A percentile compares a stretch with the other conserved stretches of the same genome.
Evolutionary conservation across 2,329 filamentous ascomycete species (phyloP).

Genomic region (Ophiocordyceps camponoti-saundersi): DNA sequence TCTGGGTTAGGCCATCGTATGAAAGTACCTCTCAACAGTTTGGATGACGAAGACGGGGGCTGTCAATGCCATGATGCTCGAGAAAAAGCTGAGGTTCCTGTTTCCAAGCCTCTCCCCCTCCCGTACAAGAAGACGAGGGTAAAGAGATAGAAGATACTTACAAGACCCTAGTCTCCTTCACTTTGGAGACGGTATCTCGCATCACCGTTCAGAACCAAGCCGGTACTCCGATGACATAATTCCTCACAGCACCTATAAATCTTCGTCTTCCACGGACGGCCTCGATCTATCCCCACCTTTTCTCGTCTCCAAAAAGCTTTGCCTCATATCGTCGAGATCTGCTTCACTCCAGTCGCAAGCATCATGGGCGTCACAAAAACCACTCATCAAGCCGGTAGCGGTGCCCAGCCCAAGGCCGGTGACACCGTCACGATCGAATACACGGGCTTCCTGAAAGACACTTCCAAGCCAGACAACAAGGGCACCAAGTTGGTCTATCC

Average conservation of each 20-base stretch:
- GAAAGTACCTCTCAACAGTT: neutral
- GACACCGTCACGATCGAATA: conserved; percentile 79
- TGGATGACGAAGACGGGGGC: neutral
- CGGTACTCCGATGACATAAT: neutral
- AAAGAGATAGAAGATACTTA: neutral
- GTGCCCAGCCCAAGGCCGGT: conserved; percentile 42
- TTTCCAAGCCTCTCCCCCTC: no score
- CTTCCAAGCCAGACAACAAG: conserved; percentile 40
- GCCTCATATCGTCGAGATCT: neutral
- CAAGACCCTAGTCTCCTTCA: neutral
- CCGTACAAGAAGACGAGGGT: no score
- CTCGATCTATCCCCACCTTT: neutral
- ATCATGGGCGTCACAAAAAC: conserved; percentile 63
- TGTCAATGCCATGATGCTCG: no score
- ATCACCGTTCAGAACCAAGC: neutral
- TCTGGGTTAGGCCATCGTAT: neutral
- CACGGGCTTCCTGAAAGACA: conserved; percentile 71
- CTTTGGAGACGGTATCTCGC: neutral
- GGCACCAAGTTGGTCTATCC: conserved; percentile 49
- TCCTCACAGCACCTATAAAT: neutral
- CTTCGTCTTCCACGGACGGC: neutral
- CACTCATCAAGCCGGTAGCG: conserved; percentile 42
- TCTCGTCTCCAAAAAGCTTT: neutral
- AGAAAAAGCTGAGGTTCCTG: neutral
- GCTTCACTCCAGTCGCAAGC: conserved; percentile 2